Evolutionary conservation across 192 early-diverging fungal species (phyloP), one percentile per base, ranked within the genome.

Genomic region (Dispira parvispora): DNA sequence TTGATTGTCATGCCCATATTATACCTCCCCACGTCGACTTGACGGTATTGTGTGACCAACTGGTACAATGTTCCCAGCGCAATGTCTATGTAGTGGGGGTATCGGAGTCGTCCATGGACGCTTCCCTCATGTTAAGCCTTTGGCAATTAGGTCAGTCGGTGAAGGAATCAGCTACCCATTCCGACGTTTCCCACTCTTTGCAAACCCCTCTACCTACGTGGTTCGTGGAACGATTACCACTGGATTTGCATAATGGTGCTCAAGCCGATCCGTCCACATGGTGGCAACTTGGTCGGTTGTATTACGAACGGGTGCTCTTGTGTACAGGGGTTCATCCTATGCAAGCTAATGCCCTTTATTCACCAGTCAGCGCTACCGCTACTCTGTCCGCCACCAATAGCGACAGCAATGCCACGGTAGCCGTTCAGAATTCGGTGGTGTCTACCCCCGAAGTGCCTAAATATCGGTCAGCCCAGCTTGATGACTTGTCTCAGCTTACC

Each of bases 1-100:
- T 56, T 20, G 54, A 56, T 27, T 56, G 54, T 20, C 54, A 56
- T 27, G 54, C 54, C 26, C 54, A 56, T 56, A 26, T 56, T 16
- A 26, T 56, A 23, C 54, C 54, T 4, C 54, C 54, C 21, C 54
- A 56, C 27, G 26, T 56, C 25, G n/a, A 20, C 13, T 26, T 56
- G 8, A 20, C n/a, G 1, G 20, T 3, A 14, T 23, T 56, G 4
- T 3, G 12, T 6, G 26, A 20, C 1, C n/a, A 16, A 13, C n/a
- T 56, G 21, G 21, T 26, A 20, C 21, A 16, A 13, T 56, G 54
- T 27, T 1, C n/a, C 4, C 20, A 56, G 10, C 1, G 27, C 13
- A 13, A 56, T 26, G 54, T 56, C 26, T 56, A 56, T 56, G 26
- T 26, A 3, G 25, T 56, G n/a, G 54, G 13, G n/a, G 54, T 56